A percentile compares a stretch with the other conserved stretches of the same genome.
Evolutionary conservation across 2,329 filamentous ascomycete species (phyloP).

Genomic region (Coniochaeta pulveracea): DNA sequence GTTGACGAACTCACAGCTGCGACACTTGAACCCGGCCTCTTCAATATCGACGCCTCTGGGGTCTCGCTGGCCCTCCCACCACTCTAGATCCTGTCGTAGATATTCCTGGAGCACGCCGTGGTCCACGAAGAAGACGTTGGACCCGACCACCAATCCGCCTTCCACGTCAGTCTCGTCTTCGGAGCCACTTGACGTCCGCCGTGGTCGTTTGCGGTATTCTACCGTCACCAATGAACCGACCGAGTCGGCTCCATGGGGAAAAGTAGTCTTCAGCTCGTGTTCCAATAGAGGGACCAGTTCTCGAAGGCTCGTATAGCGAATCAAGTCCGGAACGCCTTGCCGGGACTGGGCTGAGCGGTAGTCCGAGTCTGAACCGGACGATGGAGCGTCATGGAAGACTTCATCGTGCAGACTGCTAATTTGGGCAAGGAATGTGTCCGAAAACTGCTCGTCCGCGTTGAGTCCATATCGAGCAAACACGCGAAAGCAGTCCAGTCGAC

Average conservation of each 20-base stretch:
- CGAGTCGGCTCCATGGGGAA: conserved; percentile 35
- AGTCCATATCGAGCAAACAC: conserved; percentile 65
- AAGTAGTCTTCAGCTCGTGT: conserved; percentile 36
- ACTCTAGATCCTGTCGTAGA: conserved; percentile 59
- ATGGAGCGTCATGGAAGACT: conserved; percentile 38
- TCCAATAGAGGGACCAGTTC: conserved; percentile 33
- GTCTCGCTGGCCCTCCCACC: conserved; percentile 72
- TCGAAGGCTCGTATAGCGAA: conserved; percentile 36
- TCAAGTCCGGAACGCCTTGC: conserved; percentile 21
- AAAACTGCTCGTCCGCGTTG: conserved; percentile 54
- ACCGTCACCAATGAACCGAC: conserved; percentile 40
- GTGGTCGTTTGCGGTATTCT: conserved; percentile 37
- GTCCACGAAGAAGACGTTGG: conserved; percentile 56
- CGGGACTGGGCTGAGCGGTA: conserved; percentile 1
- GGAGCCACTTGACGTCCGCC: conserved; percentile 17
- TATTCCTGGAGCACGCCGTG: conserved; percentile 51
- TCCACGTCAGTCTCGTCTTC: conserved; percentile 4
- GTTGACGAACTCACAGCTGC: conserved; percentile 71
- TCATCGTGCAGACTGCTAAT: conserved; percentile 59
- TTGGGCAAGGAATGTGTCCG: conserved; percentile 68
- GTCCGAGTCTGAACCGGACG: not conserved
- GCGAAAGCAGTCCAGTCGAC: conserved; percentile 54
- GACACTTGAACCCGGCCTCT: conserved; percentile 84
- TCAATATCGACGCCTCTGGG: conserved; percentile 68
- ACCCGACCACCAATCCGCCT: conserved; percentile 37